A percentile compares a stretch with the other conserved stretches of the same genome.
Evolutionary conservation across 2,329 filamentous ascomycete genomes (phyloP).

Genomic region (Mycosphaerelloides madeirae): DNA sequence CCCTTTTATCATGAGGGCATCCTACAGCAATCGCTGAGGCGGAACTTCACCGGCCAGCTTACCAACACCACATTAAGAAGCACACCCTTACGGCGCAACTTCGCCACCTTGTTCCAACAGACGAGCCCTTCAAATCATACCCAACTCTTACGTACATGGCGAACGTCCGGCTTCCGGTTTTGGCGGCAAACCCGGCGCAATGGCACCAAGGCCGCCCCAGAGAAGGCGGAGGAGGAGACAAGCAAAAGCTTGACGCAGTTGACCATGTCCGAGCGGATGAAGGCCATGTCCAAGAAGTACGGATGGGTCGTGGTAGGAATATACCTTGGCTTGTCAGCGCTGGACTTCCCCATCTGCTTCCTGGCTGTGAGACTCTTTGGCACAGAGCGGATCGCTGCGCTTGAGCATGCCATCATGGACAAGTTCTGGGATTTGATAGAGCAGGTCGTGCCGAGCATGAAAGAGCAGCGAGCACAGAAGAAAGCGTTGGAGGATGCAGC

Average conservation of each 20-base stretch:
- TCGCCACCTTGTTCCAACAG: constrained; percentile 7
- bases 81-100: constrained; percentile 7
- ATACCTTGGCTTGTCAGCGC: constrained; percentile 73
- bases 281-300: constrained; percentile 84
- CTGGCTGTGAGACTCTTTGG: constrained; percentile 77
- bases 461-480: constrained; percentile 18
- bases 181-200: constrained; percentile 33
- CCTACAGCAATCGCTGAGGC: constrained; percentile 7
- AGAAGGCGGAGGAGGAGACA: constrained; percentile 3
- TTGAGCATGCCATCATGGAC: constrained; percentile 64
- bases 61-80: constrained; percentile 6
- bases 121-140: constrained; percentile 1
- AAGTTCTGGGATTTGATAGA: constrained; percentile 57
- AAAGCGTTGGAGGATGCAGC: constrained; percentile 11
- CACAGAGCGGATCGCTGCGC: constrained; percentile 75
- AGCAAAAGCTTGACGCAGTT: constrained; percentile 10
- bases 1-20: constrained; percentile 9
- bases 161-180: constrained; percentile 13
- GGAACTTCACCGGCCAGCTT: constrained; percentile 7
- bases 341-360: constrained; percentile 96
- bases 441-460: constrained; percentile 50
- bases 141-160: constrained; percentile 14
- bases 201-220: constrained; percentile 24
- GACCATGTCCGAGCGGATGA: constrained; percentile 60
- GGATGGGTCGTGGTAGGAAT: constrained; percentile 92